Base-by-base conservation (phyloP, 106 monocot species). In the Vanilla planifolia region DNA sequence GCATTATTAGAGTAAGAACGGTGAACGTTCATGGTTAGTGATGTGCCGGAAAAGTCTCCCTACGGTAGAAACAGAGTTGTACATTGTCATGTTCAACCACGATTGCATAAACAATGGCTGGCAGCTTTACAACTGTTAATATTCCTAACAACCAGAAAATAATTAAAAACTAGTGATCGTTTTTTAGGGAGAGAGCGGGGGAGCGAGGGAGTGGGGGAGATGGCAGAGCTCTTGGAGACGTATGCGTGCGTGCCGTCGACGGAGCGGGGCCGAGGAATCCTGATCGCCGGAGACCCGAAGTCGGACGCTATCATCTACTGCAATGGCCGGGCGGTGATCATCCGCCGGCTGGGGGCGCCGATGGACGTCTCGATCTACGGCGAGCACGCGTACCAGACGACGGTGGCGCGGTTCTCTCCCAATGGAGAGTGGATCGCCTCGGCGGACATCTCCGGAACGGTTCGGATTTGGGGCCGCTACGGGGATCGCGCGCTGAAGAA, bases 371-470 rank as follows among this genome's bases (percentile, higher is more conserved):
- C 55, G 10, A 64, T 88, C 63, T 98, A 98, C 73, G 85, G 77
- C 1, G 98, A 98, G 52, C 98, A 98, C 71, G 81, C 79, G 19
- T 82, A 98, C 80, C 77, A 51, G 10, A 77, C 79, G 51, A 85
- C 98, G 23, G 81, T 92, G 37, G 92, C 88, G 14, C 75, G 98
- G 11, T 92, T 92, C 71, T 98, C 98, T 44, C 98, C 92, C 52
- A 98, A 98, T 44, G 98, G 98, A 37, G 98, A 98, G 79, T 98
- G 98, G 98, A 76, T 98, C 42, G 98, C 98, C 34, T 98, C 98
- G 46, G 92, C 82, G 40, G 92, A 98, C 68, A 74, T 80, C 39
- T 92, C 98, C 23, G 98, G 96, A 21, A 75, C 76, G 22, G 88
- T 92, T 36, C 70, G 98, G 60, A 75, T 98, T 65, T 98, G 98